Base-by-base conservation (phyloP, 768 basidiomycete species). In the Hygrophoropsis aurantiaca region DNA sequence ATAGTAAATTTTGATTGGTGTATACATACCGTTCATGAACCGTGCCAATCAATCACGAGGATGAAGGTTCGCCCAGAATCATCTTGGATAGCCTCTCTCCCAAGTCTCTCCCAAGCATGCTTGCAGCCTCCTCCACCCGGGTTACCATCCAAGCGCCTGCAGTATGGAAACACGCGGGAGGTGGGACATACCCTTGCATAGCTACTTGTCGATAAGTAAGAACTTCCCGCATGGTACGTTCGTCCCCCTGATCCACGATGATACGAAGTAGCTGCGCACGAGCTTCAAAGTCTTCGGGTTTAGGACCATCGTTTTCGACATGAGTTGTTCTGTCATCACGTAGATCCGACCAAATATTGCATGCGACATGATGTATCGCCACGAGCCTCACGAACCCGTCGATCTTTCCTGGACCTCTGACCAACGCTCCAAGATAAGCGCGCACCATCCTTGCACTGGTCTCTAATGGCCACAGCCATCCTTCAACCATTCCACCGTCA, bases 331-430 rank as follows among this genome's bases (percentile, higher is more conserved):
- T 68, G 13, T 18, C 38, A 11, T 23, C 55, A 33, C 56, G 60
- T 25, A 86, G 56, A 58, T 89, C 87, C 3, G 70, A 74, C 90
- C 90, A 92, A 21, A 92, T 78, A 55, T 74, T 82, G 40, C 75
- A 75, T 10, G 92, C 82, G 19, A 94, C 63, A 58, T 94, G 92
- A 58, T 94, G 90, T 11, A 91, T 56, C 2, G 88, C 88, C 7
- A 94, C 67, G 35, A 83, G 64, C 37, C 78, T 70, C 48, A 87
- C 54, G 57, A 93, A 87, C 0, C 79, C 87, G 5, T 77, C 71
- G 1, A 77, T 52, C 16, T 61, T 55, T 11, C 62, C 25, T 4
- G 50, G 49, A 35, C 50, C 71, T 61, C 65, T 47, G 58, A 53
- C 16, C 1, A 92, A 71, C 30, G 80, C 79, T 9, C 77, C 72